Evolutionary conservation across 2,329 filamentous ascomycete genomes (phyloP).

Genomic region (Chrysosphaeria jannelii): DNA sequence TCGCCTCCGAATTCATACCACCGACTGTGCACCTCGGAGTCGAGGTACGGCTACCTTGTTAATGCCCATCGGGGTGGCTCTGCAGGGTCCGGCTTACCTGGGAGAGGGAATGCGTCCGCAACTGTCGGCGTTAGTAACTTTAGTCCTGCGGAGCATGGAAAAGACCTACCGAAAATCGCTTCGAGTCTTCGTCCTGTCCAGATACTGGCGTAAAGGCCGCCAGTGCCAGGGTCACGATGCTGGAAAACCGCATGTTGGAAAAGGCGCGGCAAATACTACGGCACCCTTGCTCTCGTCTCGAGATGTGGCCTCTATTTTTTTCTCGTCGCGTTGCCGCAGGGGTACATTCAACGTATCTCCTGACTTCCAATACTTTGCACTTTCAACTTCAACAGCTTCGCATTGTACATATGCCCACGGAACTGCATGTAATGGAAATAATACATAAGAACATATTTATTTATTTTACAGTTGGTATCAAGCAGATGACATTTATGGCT

Average conservation of each 20-base stretch:
- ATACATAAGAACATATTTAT: too few relatives aligned
- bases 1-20: slow-evolving; percentile 99
- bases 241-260: slow-evolving; percentile 15
- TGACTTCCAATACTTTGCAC: too few relatives aligned
- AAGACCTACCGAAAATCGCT: slow-evolving; percentile 13
- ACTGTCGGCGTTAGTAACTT: slow-evolving; percentile 9
- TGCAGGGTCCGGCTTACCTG: slow-evolving; percentile 23
- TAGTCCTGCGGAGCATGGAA: neutral
- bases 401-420: too few relatives aligned
- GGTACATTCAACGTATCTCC: too few relatives aligned
- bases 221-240: slow-evolving; percentile 17
- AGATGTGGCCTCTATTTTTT: too few relatives aligned
- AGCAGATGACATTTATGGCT: too few relatives aligned
- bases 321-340: too few relatives aligned
- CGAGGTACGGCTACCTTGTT: slow-evolving; percentile 51
- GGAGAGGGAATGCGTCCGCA: slow-evolving; percentile 61
- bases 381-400: too few relatives aligned
- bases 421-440: too few relatives aligned
- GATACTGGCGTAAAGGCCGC: slow-evolving; percentile 19
- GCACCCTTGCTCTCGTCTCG: too few relatives aligned
- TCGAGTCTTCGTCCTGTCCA: slow-evolving; percentile 14
- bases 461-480: too few relatives aligned
- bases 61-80: neutral
- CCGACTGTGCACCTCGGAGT: slow-evolving; percentile 90
- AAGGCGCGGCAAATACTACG: too few relatives aligned